Base-by-base conservation (phyloP, 345 rosid genomes). In the Salix suchowensis region DNA sequence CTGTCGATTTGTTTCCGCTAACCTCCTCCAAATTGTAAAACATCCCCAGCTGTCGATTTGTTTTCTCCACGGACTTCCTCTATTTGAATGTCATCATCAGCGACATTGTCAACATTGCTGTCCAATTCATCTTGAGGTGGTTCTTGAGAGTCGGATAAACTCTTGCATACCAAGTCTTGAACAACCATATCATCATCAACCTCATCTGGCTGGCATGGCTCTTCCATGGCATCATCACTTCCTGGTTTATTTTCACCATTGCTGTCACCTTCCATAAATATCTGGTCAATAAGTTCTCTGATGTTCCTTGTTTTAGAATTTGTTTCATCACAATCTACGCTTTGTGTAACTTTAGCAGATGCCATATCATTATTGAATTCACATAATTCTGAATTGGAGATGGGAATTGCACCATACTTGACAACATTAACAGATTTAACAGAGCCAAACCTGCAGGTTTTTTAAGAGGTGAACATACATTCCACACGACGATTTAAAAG, bases 391-490 rank as follows among this genome's bases (percentile, higher is more conserved):
- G 75, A 44, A 54, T 68, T 61, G 11, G 81, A 12, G 50, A 28
- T 44, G 54, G 83, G 72, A 80, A 46, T 44, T 37, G 75, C 71
- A 73, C 65, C 76, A 44, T 75, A 77, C 87, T 82, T 87, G 82
- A 90, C 85, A 55, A 92, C 77, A 82, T 92, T 91, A 70, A 92
- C 75, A 39, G 97, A 91, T 84, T 85, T 92, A 24, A 96, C 89
- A 55, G 85, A 70, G 74, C 99, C 99, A 90, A 93, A 93, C 91
- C 99, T 96, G 92, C 88, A 88, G 81, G 78, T 81, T 10, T 48
- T 81, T 10, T 48, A 32, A 36, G 40, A 65, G 64, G 37, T 23
- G 61, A 79, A 62, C 65, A 70, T 61, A 48, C 7, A 81, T 72
- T 26, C 72, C 16, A 70, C 67, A 60, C 42, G 40, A 54, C 24